Percentiles rank a stretch among this genome's conserved stretches.
These are phyloP conservation scores for Eucalyptus sp. DNA, from an alignment of 345 rosid genomes.

Conservation along the genomic window DNA sequence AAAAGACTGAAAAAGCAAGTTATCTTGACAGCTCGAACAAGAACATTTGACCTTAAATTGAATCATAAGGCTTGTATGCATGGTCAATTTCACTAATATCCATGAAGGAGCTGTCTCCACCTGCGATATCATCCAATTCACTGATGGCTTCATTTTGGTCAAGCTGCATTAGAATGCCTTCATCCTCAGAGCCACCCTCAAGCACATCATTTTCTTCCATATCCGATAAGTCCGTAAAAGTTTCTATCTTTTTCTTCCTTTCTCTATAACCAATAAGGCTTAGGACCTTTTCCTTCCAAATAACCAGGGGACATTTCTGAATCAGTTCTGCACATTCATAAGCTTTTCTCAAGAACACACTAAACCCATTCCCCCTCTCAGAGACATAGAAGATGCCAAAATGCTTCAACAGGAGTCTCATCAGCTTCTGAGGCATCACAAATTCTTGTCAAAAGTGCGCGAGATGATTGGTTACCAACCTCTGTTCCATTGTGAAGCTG, in stretches of 20 bases:
- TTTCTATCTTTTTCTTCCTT: conserved; percentile 35
- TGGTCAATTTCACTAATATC: too few relatives aligned
- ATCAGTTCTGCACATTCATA: conserved; percentile 58
- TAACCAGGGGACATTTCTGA: conserved; percentile 9
- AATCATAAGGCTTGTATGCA: too few relatives aligned
- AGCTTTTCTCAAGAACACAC: conserved; percentile 74
- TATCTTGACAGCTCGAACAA: background rate
- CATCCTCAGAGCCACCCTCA: conserved; percentile 21
- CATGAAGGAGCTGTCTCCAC: background rate
- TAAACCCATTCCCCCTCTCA: conserved; percentile 76
- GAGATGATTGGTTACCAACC: conserved; percentile 80
- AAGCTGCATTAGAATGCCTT: conserved; percentile 6
- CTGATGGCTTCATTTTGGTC: background rate
- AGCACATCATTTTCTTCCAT: conserved; percentile 20
- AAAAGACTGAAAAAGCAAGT: background rate
- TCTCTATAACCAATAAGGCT: conserved; percentile 46
- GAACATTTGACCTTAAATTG: background rate
- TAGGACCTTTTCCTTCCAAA: conserved; percentile 67
- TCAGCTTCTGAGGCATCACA: conserved; percentile 86
- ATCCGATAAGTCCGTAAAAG: conserved; percentile 34
- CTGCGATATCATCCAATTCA: too few relatives aligned
- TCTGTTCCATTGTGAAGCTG: conserved; percentile 73
- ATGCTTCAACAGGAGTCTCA: conserved; percentile 85
- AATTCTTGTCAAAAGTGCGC: conserved; percentile 65
- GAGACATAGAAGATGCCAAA: conserved; percentile 74